These are phyloP conservation scores for Paramecium caudatum DNA, from an alignment of 73 alveolate genomes.

Conservation along the genomic window DNA sequence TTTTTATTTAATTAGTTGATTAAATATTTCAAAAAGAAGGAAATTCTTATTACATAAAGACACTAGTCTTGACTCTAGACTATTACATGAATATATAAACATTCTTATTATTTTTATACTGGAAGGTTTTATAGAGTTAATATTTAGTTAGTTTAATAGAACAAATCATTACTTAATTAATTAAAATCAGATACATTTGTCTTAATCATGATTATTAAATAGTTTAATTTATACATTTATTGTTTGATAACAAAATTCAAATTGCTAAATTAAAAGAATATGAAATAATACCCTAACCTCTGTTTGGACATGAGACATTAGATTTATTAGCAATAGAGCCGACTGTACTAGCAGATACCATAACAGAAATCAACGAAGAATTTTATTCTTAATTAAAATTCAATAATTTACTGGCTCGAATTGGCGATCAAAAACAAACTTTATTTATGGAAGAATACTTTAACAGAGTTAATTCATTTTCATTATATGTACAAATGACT, in stretches of 20 bases:
- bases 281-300: not conserved
- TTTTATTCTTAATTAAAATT: slow-evolving; percentile 26
- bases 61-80: not conserved
- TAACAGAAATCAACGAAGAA: slow-evolving; percentile 31
- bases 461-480: slow-evolving; percentile 18
- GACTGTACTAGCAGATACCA: not conserved
- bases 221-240: not conserved
- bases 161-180: not conserved
- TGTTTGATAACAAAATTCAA: slow-evolving; percentile 1
- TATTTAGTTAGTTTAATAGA: not conserved
- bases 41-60: slow-evolving; percentile 16
- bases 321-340: slow-evolving; percentile 16
- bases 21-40: not conserved
- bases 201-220: slow-evolving; percentile 6
- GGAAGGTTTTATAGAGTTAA: not conserved
- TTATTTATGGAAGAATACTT: not conserved
- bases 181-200: slow-evolving; percentile 33
- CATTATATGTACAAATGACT: not conserved
- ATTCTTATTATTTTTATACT: not conserved
- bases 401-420: not conserved
- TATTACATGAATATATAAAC: slow-evolving; percentile 35
- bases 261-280: not conserved
- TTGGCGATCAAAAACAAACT: not conserved
- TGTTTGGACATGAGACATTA: slow-evolving; percentile 1
- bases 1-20: slow-evolving; percentile 19